Evolutionary conservation across 345 rosid species (phyloP).

Genomic region (Lagerstroemia speciosa): DNA sequence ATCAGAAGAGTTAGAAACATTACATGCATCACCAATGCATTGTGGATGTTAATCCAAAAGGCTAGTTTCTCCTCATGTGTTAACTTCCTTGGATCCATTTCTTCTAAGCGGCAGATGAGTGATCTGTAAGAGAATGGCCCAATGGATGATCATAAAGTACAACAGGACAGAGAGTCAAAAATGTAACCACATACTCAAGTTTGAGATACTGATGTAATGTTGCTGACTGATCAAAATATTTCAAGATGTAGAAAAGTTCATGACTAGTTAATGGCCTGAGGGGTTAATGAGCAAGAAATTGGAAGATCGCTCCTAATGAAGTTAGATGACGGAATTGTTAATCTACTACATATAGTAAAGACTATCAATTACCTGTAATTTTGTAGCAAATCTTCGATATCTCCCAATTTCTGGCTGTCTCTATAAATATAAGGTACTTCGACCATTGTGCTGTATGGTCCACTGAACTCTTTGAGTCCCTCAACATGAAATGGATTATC

Average conservation of each 20-base stretch:
- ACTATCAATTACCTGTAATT: constrained; percentile 67
- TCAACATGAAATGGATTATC: constrained; percentile 86
- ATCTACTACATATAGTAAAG: no score
- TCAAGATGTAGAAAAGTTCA: neutral
- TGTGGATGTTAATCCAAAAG: constrained; percentile 94
- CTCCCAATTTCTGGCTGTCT: constrained; percentile 65
- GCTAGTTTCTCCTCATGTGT: constrained; percentile 88
- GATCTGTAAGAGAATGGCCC: constrained; percentile 40
- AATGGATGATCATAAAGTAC: neutral
- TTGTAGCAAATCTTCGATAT: constrained; percentile 72
- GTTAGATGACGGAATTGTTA: no score
- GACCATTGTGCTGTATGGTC: constrained; percentile 76
- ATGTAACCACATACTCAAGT: neutral
- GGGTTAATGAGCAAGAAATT: neutral
- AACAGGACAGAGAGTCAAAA: neutral
- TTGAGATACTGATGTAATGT: neutral
- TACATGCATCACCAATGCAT: constrained; percentile 97
- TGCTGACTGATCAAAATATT: neutral
- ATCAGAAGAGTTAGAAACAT: constrained; percentile 12
- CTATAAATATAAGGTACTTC: constrained; percentile 81
- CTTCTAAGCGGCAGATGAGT: constrained; percentile 66
- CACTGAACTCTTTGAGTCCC: constrained; percentile 87
- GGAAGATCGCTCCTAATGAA: no score
- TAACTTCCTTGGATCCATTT: constrained; percentile 61
- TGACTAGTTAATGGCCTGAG: neutral